A percentile compares a stretch with the other conserved stretches of the same genome.
phyloP scores from a whole-genome alignment of 1,284 basidiomycete species.

The Vanrija humicola region DNA sequence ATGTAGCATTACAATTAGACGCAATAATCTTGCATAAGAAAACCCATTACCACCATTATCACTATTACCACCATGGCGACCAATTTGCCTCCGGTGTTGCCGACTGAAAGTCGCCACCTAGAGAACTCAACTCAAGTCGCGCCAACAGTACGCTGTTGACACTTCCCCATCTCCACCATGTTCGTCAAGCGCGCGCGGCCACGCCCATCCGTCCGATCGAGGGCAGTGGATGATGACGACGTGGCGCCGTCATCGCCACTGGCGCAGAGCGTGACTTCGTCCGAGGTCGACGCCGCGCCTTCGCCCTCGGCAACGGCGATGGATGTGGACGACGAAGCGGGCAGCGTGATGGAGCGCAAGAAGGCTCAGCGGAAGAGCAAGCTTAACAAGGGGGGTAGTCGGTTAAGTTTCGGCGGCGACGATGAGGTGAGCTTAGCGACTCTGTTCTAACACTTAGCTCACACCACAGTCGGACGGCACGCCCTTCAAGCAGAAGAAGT shows the following conservation, averaged over 20 bases:
- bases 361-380: slow-evolving; percentile 36
- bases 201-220: slow-evolving; percentile 34
- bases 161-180: slow-evolving; percentile 22
- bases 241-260: slow-evolving; percentile 25
- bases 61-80: too few relatives aligned
- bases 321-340: slow-evolving; percentile 18
- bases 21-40: not conserved
- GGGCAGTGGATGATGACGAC: slow-evolving; percentile 33
- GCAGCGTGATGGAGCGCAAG: slow-evolving; percentile 43
- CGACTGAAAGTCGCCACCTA: slow-evolving; percentile 1
- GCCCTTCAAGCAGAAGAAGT: slow-evolving; percentile 47
- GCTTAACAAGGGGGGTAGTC: slow-evolving; percentile 25
- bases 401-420: slow-evolving; percentile 80
- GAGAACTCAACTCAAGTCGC: not conserved
- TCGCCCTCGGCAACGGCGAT: slow-evolving; percentile 3
- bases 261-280: slow-evolving; percentile 25
- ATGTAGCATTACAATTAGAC: not conserved
- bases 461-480: slow-evolving; percentile 11
- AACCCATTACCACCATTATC: not conserved
- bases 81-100: slow-evolving; percentile 9
- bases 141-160: not conserved
- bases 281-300: slow-evolving; percentile 11
- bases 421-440: slow-evolving; percentile 39
- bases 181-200: slow-evolving; percentile 45
- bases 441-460: slow-evolving; percentile 6